Conservation (phyloP, 257 asterid genomes). For the Nicotiana tomentosiformis region DNA sequence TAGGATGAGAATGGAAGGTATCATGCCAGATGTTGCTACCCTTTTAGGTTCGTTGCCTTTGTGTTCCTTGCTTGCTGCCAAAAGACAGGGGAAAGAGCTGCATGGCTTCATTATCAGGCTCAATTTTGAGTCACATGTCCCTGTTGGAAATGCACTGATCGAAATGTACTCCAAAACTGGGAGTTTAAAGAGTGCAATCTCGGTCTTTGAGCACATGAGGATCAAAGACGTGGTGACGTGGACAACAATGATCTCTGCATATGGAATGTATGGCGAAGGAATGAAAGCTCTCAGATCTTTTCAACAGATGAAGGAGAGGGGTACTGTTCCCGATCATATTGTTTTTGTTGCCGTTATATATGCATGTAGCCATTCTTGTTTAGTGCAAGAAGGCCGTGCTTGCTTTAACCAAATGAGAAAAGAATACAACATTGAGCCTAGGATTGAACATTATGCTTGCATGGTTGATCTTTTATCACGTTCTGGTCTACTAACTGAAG, state of each 20-base stretch:
- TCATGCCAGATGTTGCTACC: conserved; percentile 54
- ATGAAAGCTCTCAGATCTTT: conserved; percentile 58
- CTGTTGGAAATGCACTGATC: conserved; percentile 65
- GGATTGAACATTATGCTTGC: conserved; percentile 79
- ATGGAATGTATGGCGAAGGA: conserved; percentile 91
- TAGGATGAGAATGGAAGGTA: conserved; percentile 61
- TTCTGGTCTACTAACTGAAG: conserved; percentile 61
- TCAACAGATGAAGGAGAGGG: conserved; percentile 46
- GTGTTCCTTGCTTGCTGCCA: conserved; percentile 63
- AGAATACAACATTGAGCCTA: conserved; percentile 55
- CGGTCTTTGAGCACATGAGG: conserved; percentile 58
- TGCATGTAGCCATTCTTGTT: conserved; percentile 86
- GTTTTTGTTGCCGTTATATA: conserved; percentile 55
- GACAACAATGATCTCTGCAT: conserved; percentile 66
- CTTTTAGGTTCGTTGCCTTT: conserved; percentile 54
- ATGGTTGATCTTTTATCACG: conserved; percentile 79
- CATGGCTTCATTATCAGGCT: conserved; percentile 61
- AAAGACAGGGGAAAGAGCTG: conserved; percentile 76
- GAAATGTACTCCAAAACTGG: conserved; percentile 83
- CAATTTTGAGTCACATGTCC: conserved; percentile 43
- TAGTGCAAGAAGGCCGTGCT: conserved; percentile 63
- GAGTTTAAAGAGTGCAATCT: conserved; percentile 39
- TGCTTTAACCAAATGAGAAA: conserved; percentile 68
- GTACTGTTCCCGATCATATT: conserved; percentile 52
- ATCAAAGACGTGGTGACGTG: conserved; percentile 65